Base-by-base conservation (phyloP, 192 early-diverging fungal genomes). In the Backusella parvicylindrica region DNA sequence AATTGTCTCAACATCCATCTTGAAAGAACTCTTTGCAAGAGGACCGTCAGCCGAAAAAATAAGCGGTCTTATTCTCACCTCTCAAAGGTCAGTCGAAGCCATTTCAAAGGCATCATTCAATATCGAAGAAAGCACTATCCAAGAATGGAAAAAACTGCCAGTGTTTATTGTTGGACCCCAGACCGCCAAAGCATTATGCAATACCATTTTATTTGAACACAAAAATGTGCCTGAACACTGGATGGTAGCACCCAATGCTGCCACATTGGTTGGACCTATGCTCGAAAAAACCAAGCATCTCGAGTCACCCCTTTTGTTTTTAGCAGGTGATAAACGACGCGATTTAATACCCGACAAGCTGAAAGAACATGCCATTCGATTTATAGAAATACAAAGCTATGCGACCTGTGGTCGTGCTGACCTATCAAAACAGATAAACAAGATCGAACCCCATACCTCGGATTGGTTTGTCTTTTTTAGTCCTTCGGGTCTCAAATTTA, bases 381-480 rank as follows among this genome's bases (percentile, higher is more conserved):
- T 84, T 7, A 49, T 79, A 13, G 75, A 86, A 76, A 16, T 88
- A 0, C 49, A 75, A 41, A 77, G 79, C 6, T 89, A 89, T 69
- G 75, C 64, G 36, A 88, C 88, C 0, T 68, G 36, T 35, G 37
- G 47, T 16, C 47, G 40, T 30, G 47, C 16, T 63, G 21, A 56
- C 12, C 73, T 83, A 79, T 75, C 26, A n/a, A 2, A 49, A 13
- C 9, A 18, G 56, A 76, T 72, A 64, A 64, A 30, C n/a, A 36
- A 11, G 37, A 28, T 70, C 3, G 30, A 66, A 13, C 40, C 43
- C 6, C 23, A 21, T 23, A 47, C 43, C 8, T 67, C 63, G 35
- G 71, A 79, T 64, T 89, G 88, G 86, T 49, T 87, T n/a, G 79
- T 87, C 7, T 87, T 87, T 78, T 89, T 88, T 76, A 89, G 88